Conservation (phyloP, 1,284 basidiomycete genomes). For the Hemileia vastatrix region DNA sequence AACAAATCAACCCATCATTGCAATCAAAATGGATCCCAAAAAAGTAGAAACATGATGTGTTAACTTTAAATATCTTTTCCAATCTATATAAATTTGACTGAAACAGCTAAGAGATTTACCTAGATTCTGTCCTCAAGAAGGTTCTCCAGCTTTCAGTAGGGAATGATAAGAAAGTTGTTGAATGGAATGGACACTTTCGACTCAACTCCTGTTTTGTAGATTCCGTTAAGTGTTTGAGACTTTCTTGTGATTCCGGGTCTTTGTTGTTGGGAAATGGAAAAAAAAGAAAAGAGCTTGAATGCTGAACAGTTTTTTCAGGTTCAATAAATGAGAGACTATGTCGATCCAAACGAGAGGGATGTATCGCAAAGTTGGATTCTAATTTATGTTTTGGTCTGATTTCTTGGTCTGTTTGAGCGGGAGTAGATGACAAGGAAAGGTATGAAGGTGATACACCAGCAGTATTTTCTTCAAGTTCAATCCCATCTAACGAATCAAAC, state of each 20-base stretch:
- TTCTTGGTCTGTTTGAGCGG: not conserved
- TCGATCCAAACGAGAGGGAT: slow-evolving; percentile 14
- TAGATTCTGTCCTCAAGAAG: slow-evolving; percentile 15
- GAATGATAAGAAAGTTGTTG: too few relatives aligned
- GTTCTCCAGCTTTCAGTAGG: slow-evolving; percentile 22
- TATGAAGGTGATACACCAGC: not conserved
- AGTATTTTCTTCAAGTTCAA: slow-evolving; percentile 15
- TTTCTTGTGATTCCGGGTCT: not conserved
- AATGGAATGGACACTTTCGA: too few relatives aligned
- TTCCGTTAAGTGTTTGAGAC: too few relatives aligned
- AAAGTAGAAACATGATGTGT: not conserved
- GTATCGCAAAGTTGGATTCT: slow-evolving; percentile 3
- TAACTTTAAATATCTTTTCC: too few relatives aligned
- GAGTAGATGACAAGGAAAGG: not conserved
- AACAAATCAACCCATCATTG: not conserved
- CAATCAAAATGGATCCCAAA: not conserved
- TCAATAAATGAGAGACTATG: not conserved
- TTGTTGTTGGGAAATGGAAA: slow-evolving; percentile 16
- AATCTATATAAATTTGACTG: too few relatives aligned
- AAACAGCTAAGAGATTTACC: slow-evolving; percentile 7
- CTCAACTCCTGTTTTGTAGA: too few relatives aligned
- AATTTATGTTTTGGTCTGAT: not conserved
- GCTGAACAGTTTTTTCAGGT: not conserved
- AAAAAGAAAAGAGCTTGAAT: slow-evolving; percentile 4
- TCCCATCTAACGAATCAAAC: slow-evolving; percentile 2